Evolutionary conservation across 164 flowering plant genomes (phyloP).

Genomic region (Dillenia suffruticosa): DNA sequence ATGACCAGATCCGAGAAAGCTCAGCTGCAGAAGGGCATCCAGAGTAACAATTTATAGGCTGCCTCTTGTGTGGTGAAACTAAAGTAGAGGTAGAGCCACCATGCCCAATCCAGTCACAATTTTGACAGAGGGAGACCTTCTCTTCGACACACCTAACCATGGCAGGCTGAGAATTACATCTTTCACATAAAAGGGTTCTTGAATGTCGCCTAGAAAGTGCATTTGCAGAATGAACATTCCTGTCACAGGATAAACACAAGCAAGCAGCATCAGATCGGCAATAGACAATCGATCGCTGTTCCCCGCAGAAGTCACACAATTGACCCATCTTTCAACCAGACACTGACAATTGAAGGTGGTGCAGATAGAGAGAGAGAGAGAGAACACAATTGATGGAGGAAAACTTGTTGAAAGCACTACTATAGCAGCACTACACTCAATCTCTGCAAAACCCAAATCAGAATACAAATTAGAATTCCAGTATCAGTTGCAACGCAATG

Average conservation of each 20-base stretch:
- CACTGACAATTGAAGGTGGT: neutral
- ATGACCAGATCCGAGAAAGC: constrained; percentile 77
- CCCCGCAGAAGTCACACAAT: constrained; percentile 83
- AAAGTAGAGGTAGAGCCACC: constrained; percentile 23
- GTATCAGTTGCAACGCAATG: too few relatives aligned
- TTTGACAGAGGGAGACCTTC: constrained; percentile 72
- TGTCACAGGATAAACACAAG: constrained; percentile 90
- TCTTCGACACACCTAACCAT: constrained; percentile 70
- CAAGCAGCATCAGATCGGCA: constrained; percentile 91
- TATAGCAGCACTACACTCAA: neutral
- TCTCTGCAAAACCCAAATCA: too few relatives aligned
- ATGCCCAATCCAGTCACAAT: constrained; percentile 79
- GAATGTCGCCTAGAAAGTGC: constrained; percentile 85
- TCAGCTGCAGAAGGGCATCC: constrained; percentile 89
- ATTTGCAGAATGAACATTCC: constrained; percentile 92
- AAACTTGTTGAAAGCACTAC: too few relatives aligned
- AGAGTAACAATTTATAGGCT: constrained; percentile 68
- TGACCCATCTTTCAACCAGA: constrained; percentile 53
- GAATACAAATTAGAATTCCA: too few relatives aligned
- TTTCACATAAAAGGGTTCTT: constrained; percentile 78
- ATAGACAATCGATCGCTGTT: constrained; percentile 77
- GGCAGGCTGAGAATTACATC: constrained; percentile 85
- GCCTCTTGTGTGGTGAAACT: constrained; percentile 50
- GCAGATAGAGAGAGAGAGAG: too few relatives aligned
- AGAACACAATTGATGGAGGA: too few relatives aligned